Conservation (phyloP, 305 asterid species). For the Fraxinus platypoda region DNA sequence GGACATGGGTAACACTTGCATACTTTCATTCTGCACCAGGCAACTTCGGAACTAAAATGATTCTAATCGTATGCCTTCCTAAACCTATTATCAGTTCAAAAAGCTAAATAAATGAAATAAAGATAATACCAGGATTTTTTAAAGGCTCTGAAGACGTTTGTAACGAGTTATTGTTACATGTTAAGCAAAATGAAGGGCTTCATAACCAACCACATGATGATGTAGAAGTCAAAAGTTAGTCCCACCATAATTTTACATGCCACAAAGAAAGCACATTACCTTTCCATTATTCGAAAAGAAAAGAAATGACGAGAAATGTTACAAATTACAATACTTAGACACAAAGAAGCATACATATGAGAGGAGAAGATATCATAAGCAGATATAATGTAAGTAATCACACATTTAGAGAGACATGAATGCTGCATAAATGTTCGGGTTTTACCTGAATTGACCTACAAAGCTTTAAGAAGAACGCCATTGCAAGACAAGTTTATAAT, state of each 20-base stretch:
- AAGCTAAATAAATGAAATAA: background rate
- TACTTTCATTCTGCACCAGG: background rate
- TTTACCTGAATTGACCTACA: slow-evolving; percentile 1
- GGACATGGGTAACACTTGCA: background rate
- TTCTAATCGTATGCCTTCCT: background rate
- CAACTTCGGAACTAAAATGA: background rate
- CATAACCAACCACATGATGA: background rate
- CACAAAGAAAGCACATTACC: background rate
- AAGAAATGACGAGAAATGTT: background rate
- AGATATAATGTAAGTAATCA: background rate
- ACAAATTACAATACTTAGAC: background rate
- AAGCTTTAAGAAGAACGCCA: background rate
- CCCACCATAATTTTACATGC: background rate
- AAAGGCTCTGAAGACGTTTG: background rate
- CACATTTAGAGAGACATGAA: background rate
- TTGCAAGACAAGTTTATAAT: background rate
- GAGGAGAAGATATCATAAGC: background rate
- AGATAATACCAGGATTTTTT: background rate
- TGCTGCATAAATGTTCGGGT: background rate
- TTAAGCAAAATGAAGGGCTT: background rate
- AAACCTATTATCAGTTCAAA: background rate
- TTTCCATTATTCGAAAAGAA: background rate
- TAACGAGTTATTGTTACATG: background rate
- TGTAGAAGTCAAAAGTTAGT: background rate
- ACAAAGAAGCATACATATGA: background rate